These are phyloP conservation scores for Posidonia australis DNA, from an alignment of 106 monocot genomes.

Conservation along the genomic window DNA sequence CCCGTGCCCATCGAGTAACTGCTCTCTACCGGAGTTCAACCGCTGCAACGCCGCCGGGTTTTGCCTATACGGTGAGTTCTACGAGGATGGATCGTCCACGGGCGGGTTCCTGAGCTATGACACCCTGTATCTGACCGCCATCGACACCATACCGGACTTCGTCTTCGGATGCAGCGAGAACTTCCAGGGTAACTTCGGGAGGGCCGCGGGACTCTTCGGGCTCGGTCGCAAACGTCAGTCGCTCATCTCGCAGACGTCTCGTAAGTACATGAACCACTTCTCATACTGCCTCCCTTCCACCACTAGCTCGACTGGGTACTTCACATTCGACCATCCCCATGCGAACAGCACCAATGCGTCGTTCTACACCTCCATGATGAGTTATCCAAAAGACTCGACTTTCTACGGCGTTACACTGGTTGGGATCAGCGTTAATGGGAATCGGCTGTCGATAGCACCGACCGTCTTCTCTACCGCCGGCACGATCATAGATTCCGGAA, in stretches of 20 bases:
- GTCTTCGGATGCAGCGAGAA: slow-evolving; percentile 15
- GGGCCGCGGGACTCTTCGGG: slow-evolving; percentile 4
- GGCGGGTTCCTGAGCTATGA: slow-evolving; percentile 9
- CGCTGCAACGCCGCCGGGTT: not conserved
- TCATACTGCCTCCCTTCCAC: slow-evolving; percentile 14
- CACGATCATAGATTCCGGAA: not conserved
- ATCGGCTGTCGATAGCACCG: not conserved
- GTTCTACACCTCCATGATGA: slow-evolving; percentile 7
- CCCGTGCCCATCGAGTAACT: not conserved
- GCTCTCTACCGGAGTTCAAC: not conserved
- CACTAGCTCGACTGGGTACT: slow-evolving; percentile 4
- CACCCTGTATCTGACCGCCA: not conserved
- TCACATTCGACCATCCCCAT: not conserved
- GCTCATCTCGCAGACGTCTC: not conserved
- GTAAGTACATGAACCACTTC: slow-evolving; percentile 1
- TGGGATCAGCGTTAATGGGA: slow-evolving; percentile 2
- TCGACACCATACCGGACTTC: slow-evolving; percentile 3
- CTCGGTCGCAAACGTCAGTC: slow-evolving; percentile 1
- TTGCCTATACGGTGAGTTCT: not conserved
- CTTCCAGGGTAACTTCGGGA: slow-evolving; percentile 3
- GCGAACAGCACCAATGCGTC: not conserved
- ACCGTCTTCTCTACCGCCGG: not conserved
- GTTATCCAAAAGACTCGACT: not conserved
- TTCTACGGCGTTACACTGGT: not conserved
- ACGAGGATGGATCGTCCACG: too few species aligned